These are phyloP conservation scores for Paxillus involutus DNA, from an alignment of 768 basidiomycete genomes.

Conservation along the genomic window DNA sequence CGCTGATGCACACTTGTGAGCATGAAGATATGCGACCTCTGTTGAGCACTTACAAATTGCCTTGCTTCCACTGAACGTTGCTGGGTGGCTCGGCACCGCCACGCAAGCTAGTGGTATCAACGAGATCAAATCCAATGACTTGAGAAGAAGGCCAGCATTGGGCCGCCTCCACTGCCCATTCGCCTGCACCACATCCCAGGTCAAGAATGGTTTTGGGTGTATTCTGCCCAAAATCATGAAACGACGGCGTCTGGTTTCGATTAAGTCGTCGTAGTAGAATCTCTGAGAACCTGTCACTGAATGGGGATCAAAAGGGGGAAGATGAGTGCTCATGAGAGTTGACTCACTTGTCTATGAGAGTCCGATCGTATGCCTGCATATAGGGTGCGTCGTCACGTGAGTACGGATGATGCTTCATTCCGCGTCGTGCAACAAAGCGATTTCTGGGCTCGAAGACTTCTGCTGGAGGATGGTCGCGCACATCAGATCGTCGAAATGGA, in stretches of 20 bases:
- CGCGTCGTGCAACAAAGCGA: conserved; percentile 25
- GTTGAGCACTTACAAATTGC: conserved; percentile 60
- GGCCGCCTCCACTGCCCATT: conserved; percentile 67
- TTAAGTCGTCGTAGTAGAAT: conserved; percentile 55
- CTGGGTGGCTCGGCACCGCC: conserved; percentile 38
- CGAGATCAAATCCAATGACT: conserved; percentile 67
- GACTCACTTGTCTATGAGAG: conserved; percentile 58
- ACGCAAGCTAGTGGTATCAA: conserved; percentile 34
- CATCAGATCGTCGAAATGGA: background rate
- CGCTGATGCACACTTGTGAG: conserved; percentile 34
- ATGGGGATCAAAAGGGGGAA: conserved; percentile 7
- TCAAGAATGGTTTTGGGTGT: conserved; percentile 62
- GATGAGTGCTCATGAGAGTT: background rate
- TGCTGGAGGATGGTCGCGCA: conserved; percentile 8
- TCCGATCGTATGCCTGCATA: conserved; percentile 65
- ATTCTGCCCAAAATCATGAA: conserved; percentile 49
- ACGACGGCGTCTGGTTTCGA: conserved; percentile 55
- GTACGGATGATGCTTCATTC: conserved; percentile 58
- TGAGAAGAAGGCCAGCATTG: conserved; percentile 57
- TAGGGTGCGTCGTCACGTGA: conserved; percentile 49
- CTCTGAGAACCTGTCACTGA: conserved; percentile 62
- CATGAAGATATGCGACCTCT: background rate
- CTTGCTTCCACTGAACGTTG: conserved; percentile 51
- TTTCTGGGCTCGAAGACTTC: conserved; percentile 22
- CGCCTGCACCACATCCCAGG: conserved; percentile 72